Evolutionary conservation across 129 eudicot species (phyloP).

Genomic region (Cynara cardunculus): DNA sequence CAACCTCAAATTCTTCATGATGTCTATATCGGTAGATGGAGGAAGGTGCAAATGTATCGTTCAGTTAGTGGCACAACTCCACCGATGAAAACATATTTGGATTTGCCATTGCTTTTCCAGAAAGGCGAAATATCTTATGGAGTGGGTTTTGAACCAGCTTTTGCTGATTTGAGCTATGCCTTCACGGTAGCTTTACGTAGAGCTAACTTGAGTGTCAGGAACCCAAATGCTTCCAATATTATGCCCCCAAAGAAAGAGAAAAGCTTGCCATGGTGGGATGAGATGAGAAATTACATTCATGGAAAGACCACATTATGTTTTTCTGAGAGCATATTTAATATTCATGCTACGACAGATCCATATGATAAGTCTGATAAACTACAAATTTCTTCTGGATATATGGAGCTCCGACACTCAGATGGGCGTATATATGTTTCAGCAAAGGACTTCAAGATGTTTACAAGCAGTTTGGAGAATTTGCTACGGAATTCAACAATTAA

Average conservation of each 20-base stretch:
- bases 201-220: slow-evolving; percentile 86
- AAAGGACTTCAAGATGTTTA: slow-evolving; percentile 75
- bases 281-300: slow-evolving; percentile 90
- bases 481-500: slow-evolving; percentile 52
- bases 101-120: slow-evolving; percentile 77
- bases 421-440: slow-evolving; percentile 72
- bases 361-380: slow-evolving; percentile 79
- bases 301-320: slow-evolving; percentile 61
- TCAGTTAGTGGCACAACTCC: slow-evolving; percentile 97
- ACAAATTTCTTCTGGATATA: slow-evolving; percentile 54
- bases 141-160: slow-evolving; percentile 84
- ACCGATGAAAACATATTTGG: slow-evolving; percentile 81
- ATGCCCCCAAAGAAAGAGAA: slow-evolving; percentile 85
- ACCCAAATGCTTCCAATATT: slow-evolving; percentile 56
- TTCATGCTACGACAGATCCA: slow-evolving; percentile 98
- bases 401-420: slow-evolving; percentile 93
- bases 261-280: slow-evolving; percentile 99
- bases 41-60: slow-evolving; percentile 83
- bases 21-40: slow-evolving; percentile 88
- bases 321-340: slow-evolving; percentile 57
- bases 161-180: slow-evolving; percentile 90
- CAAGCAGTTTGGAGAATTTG: slow-evolving; percentile 91
- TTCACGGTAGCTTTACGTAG: slow-evolving; percentile 96
- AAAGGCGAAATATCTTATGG: slow-evolving; percentile 85
- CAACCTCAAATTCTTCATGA: slow-evolving; percentile 84